Base-by-base conservation (phyloP, 257 asterid genomes). In the Plantago ovata region DNA sequence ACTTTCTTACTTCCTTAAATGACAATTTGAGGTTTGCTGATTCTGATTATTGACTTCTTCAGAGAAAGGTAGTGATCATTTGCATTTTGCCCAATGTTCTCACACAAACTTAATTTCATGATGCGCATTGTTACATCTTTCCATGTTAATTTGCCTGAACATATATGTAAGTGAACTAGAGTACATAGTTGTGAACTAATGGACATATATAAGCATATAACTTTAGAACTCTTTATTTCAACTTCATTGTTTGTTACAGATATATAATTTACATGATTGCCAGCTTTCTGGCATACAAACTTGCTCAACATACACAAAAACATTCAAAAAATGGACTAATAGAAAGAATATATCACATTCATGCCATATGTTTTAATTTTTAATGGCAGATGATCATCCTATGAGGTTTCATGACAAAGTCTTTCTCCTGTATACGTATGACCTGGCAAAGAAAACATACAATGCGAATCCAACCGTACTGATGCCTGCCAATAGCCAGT, bases 401-500 rank as follows among this genome's bases (percentile, higher is more conserved):
- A 49, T n/a, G 22, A 2, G 19, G 42, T 16, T 19, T 56, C 61
- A 16, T 10, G 14, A 0, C 32, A 7, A 16, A 12, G 22, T 1
- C 12, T 14, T 64, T 44, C 67, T 53, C 60, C 59, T 1, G 12
- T 60, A 54, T n/a, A 71, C 61, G 13, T 59, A 64, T 43, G 67
- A 58, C 59, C 48, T 49, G 13, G 71, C 58, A 10, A 53, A 68
- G 68, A 63, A 68, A 13, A 67, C 11, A 41, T 49, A 72, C 6
- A 53, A 54, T 7, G 36, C 71, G 49, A 68, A 40, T 16, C 55
- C 64, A 60, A 39, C 28, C 9, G 63, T 56, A 50, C 67, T 62
- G 18, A 71, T 4, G 42, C 75, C 75, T 0, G 69, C 70, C 2
- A 75, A 24, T 20, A 71, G 9, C 75, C 77, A 67, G 9, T 75